These are phyloP conservation scores for Verticillium klebahnii DNA, from an alignment of 2,329 filamentous ascomycete genomes.

Conservation along the genomic window DNA sequence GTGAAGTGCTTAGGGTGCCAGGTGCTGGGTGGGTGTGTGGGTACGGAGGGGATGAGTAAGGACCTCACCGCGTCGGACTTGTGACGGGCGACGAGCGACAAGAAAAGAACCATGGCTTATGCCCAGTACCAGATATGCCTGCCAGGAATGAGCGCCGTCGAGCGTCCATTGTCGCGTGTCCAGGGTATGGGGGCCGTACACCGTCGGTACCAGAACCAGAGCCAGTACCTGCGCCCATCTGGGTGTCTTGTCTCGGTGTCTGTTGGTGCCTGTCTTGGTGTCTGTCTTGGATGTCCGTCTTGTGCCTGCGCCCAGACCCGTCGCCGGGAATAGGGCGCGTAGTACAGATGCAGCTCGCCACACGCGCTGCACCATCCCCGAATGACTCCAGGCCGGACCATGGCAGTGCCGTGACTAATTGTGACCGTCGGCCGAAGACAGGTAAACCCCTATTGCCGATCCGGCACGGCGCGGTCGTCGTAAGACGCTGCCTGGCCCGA, in stretches of 20 bases:
- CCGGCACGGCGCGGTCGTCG: background rate
- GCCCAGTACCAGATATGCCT: background rate
- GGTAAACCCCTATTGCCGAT: background rate
- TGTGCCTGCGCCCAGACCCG: background rate
- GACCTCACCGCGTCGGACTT: background rate
- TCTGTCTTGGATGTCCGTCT: too few relatives aligned
- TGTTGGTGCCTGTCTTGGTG: too few relatives aligned
- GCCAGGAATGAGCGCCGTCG: background rate
- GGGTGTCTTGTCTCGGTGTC: too few relatives aligned
- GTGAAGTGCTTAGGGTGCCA: background rate
- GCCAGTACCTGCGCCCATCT: background rate
- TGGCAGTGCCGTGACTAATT: background rate
- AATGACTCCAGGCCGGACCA: background rate
- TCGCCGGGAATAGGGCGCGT: background rate
- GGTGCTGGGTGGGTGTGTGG: background rate
- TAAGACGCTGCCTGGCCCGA: background rate
- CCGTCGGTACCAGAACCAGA: background rate
- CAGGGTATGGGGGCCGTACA: too few relatives aligned
- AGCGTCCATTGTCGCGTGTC: background rate
- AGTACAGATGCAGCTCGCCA: background rate
- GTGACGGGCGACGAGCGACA: background rate
- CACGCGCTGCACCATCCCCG: background rate
- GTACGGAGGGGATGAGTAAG: background rate
- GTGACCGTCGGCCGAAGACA: background rate
- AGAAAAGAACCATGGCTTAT: background rate